A percentile compares a stretch with the other conserved stretches of the same genome.
Conservation (phyloP, 2,329 filamentous ascomycete species). For the Fusarium acutatum region DNA sequence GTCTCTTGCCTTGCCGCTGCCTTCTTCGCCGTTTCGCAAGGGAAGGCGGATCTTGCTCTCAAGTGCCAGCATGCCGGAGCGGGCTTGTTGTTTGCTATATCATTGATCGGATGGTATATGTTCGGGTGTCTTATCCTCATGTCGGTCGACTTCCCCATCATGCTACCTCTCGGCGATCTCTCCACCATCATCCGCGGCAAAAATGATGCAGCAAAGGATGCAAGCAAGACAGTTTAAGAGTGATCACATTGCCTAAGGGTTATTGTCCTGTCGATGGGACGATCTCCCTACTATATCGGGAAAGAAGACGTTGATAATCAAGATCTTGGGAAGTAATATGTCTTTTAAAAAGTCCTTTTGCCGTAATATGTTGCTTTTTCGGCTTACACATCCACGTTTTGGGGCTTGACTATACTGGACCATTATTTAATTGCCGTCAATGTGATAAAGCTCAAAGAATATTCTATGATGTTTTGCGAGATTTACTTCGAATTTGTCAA, state of each 20-base stretch:
- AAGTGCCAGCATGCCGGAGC: conserved; percentile 43
- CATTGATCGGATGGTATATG: conserved; percentile 58
- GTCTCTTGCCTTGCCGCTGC: conserved; percentile 43
- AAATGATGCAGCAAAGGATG: background rate
- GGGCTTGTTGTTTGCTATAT: conserved; percentile 34
- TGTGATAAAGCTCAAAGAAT: background rate
- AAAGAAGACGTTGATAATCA: background rate
- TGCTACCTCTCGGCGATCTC: conserved; percentile 60
- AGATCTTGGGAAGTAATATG: background rate
- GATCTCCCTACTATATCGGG: background rate
- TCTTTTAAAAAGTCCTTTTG: background rate
- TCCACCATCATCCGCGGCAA: conserved; percentile 51
- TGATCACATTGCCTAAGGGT: background rate
- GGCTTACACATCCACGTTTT: background rate
- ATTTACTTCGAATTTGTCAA: background rate
- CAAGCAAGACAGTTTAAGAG: conserved; percentile 8
- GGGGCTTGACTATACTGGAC: background rate
- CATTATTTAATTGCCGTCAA: background rate
- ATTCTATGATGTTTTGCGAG: background rate
- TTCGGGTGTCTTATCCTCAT: conserved; percentile 58
- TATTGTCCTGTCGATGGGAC: too few species aligned
- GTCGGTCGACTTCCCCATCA: conserved; percentile 60
- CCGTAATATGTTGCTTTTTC: background rate
- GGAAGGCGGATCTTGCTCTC: conserved; percentile 14
- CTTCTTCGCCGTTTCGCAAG: conserved; percentile 42